Percentiles rank a stretch among this genome's conserved stretches.
Evolutionary conservation across 2,329 filamentous ascomycete genomes (phyloP).

Genomic region (Pyricularia grisea): DNA sequence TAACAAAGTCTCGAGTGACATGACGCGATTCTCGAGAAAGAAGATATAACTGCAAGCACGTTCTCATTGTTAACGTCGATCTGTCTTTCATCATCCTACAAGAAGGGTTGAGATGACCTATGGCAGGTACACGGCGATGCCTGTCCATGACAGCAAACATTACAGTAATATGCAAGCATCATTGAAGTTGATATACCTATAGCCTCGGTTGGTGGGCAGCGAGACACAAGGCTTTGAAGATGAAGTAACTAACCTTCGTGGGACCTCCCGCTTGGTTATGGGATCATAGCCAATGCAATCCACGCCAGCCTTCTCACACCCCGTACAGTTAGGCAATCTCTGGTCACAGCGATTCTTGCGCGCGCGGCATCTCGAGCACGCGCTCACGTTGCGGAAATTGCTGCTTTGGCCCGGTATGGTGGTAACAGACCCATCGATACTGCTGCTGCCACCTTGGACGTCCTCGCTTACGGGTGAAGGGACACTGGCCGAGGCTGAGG

Average conservation of each 20-base stretch:
- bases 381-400: conserved; percentile 80
- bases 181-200: background rate
- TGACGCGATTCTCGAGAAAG: conserved; percentile 81
- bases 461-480: conserved; percentile 22
- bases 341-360: conserved; percentile 96
- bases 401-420: conserved; percentile 47
- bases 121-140: background rate
- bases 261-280: conserved; percentile 92
- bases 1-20: conserved; percentile 72
- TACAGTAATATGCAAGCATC: background rate
- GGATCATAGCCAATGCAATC: conserved; percentile 94
- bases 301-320: conserved; percentile 86
- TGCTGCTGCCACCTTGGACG: conserved; percentile 16
- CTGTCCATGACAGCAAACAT: background rate
- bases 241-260: conserved; percentile 61
- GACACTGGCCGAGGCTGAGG: conserved; percentile 21
- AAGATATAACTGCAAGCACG: conserved; percentile 65
- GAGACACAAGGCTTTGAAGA: background rate
- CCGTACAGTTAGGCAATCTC: conserved; percentile 79
- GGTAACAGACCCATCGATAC: conserved; percentile 15
- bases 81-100: background rate
- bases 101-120: background rate
- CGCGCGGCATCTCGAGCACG: conserved; percentile 85
- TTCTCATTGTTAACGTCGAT: background rate
- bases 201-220: too few species aligned